Base-by-base conservation (phyloP, 768 basidiomycete genomes). In the Mycena venus region DNA sequence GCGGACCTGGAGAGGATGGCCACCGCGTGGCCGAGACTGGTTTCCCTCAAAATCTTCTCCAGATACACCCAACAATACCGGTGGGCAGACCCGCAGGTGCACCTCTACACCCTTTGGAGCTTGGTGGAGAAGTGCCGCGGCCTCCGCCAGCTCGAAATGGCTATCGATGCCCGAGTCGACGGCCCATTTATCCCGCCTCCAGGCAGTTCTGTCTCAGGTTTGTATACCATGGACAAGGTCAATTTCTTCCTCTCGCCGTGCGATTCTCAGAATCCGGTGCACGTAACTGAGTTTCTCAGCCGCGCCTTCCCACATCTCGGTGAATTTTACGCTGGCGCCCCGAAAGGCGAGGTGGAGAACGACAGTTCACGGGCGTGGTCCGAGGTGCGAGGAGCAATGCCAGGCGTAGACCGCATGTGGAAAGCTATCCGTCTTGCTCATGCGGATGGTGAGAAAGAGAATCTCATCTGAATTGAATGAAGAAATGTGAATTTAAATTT, bases 71-170 rank as follows among this genome's bases (percentile, higher is more conserved):
- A 64, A 36, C 44, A 64, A 34, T 49, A 25, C 27, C 4, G 19
- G 10, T 64, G 47, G 44, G 14, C 32, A 25, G 44, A 47, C 47
- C 63, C 63, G 14, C 27, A 64, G 32, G 63, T 64, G 44, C 63
- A 64, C 29, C 63, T 64, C n/a, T 64, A 64, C 63, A 64, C 63
- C 10, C 63, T 64, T 15, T 64, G 63, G 63, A 14, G 2, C n/a
- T 51, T 64, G 7, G 63, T 64, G 15, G 63, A 64, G 31, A 49
- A 49, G 10, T 64, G 63, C 47, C 63, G 19, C 17, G 32, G 12
- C 27, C 42, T 64, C 47, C 47, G 29, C 19, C 29, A 23, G 5
- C 11, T 64, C 15, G 44, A 64, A 51, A 64, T 64, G 44, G 29
- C 44, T 29, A 19, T 64, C 27, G 63, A 64, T 27, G 63, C 63